Evolutionary conservation across 352 stramenopile species (phyloP), one percentile per base, ranked within the genome.

Genomic region (Globisporangium abappressorium): DNA sequence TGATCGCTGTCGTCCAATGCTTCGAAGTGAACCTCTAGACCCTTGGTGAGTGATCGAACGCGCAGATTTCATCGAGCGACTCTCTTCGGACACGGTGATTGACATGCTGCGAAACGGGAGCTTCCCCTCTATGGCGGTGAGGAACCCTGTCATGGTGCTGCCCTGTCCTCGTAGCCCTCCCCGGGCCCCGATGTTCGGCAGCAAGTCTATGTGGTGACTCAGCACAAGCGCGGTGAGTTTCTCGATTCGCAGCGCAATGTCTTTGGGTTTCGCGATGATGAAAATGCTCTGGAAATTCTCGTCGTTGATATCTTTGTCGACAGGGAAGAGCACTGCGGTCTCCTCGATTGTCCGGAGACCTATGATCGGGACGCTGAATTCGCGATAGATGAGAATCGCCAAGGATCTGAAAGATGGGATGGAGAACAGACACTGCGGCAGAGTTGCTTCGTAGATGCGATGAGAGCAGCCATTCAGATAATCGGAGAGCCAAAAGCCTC

Each of bases 401-500:
- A 93, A 62, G 6, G 75, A 60, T 8, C 68, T 64, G 61, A 89
- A 90, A 5, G 79, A 80, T 11, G 80, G 54, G 63, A 92, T 80
- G 15, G 66, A 64, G 6, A 84, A 65, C 36, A 93, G 66, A 66
- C 84, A 93, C 4, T 68, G 65, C 0, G 85, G 85, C 3, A 93
- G 28, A 0, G 61, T 36, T 9, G 79, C 83, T 71, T 93, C 83
- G 57, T 79, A 87, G 33, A 93, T 79, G 38, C 80, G 76, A 8
- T 93, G 75, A 1, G 73, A 71, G 56, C 79, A 90, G 7, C 83
- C 82, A 8, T 65, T 73, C 15, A 91, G 62, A 70, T 90, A 93
- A 20, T 92, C 81, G 4, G 76, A 79, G 12, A 90, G 28, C 85
- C 85, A 93, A 61, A 84, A 82, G 0, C 71, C 77, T n/a, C n/a